Evolutionary conservation across 108 stramenopile species (phyloP).

Genomic region (Stephanodiscus minutulus): DNA sequence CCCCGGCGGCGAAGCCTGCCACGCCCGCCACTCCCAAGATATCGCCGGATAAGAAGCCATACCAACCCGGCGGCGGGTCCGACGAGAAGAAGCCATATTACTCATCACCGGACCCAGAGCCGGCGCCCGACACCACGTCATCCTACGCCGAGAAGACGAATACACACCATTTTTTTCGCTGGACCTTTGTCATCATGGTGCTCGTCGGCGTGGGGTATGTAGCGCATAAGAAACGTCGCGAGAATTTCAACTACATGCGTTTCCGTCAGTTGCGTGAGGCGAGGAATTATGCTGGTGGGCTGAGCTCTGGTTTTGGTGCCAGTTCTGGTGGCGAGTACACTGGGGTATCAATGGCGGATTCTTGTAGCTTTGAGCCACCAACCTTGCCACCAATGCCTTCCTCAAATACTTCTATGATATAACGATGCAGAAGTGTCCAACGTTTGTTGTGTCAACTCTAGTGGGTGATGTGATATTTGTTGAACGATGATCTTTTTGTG

Average conservation of each 20-base stretch:
- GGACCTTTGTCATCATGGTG: slow-evolving; percentile 52
- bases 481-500: too few relatives aligned
- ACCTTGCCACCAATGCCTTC: slow-evolving; percentile 78
- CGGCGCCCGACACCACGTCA: slow-evolving; percentile 12
- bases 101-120: slow-evolving; percentile 44
- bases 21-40: slow-evolving; percentile 23
- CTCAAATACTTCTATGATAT: slow-evolving; percentile 36
- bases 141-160: slow-evolving; percentile 54
- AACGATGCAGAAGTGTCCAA: background rate
- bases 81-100: slow-evolving; percentile 35
- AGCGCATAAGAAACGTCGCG: slow-evolving; percentile 58
- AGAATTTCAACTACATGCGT: slow-evolving; percentile 66
- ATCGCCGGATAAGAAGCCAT: slow-evolving; percentile 11
- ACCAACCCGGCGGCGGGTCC: slow-evolving; percentile 35
- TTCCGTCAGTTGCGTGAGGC: slow-evolving; percentile 66
- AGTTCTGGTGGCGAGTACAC: slow-evolving; percentile 63
- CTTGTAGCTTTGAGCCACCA: slow-evolving; percentile 81
- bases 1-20: slow-evolving; percentile 23
- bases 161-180: slow-evolving; percentile 58
- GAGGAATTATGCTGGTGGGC: slow-evolving; percentile 35
- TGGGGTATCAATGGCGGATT: slow-evolving; percentile 60
- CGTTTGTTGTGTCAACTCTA: background rate
- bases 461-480: too few relatives aligned
- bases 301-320: slow-evolving; percentile 38
- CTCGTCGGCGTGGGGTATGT: slow-evolving; percentile 57